Base-by-base conservation (phyloP, 2,329 filamentous ascomycete genomes). In the Emericellopsis cladophorae region DNA sequence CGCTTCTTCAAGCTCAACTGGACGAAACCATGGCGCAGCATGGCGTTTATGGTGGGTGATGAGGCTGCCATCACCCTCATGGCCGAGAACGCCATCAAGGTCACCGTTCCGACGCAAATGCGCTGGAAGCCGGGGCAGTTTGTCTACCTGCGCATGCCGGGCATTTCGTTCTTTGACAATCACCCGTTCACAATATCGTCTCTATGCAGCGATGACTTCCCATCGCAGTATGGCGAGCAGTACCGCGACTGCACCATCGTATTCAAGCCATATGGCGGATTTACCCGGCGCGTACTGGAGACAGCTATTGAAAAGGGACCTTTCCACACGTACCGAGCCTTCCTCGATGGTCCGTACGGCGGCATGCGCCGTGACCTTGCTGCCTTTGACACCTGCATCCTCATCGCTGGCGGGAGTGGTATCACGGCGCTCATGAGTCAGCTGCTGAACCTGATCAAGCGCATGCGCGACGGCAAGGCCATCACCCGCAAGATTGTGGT, bases 121-220 rank as follows among this genome's bases (percentile, higher is more conserved):
- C 81, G 77, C 46, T 96, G 90, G 90, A 81, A 79, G 54, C 88
- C 90, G 1, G 92, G 90, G 5, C 92, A 96, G 59, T 95, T 93
- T 51, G 84, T 95, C 15, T 96, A 95, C 56, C 70, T 96, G 16
- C 79, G 90, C 40, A 94, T 96, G 81, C 90, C 90, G 0, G 86
- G 86, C 2, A 88, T 96, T 49, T 89, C 88, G 0, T 59, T 93
- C 2, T 79, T 95, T 44, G 86, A 95, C 49, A 95, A 94, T 50
- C 92, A 96, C 51, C 90, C 90, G 0, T 96, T 96, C 56, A 96
- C 92, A 0, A 89, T 96, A 41, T 80, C 90, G 2, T 95, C 88
- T 1, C 71, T 95, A 7, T 95, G 88, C 61, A 93, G 85, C 54
- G 84, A 93, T 36, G 88, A 95, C 55, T 94, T 95, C 46, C 87